A percentile compares a stretch with the other conserved stretches of the same genome.
These are phyloP conservation scores for Komagataella mondaviorum DNA, from an alignment of 805 yeast species.

Conservation along the genomic window DNA sequence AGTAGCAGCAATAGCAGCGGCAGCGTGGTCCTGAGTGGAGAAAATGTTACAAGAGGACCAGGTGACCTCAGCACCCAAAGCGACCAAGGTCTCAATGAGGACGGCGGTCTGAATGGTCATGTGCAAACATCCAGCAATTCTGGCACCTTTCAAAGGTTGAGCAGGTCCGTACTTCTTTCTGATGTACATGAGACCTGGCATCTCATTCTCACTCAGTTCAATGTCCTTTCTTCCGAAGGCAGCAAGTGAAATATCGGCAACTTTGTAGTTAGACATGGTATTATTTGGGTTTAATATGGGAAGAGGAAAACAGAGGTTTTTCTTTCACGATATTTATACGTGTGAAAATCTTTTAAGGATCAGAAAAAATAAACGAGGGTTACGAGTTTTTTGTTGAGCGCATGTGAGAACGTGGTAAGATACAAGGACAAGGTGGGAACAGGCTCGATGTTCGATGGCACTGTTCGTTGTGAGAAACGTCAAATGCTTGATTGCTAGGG, in stretches of 20 bases:
- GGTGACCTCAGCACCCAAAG: constrained; percentile 98
- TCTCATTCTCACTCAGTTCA: constrained; percentile 96
- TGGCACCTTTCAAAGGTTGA: constrained; percentile 96
- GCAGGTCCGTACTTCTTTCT: constrained; percentile 81
- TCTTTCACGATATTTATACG: neutral
- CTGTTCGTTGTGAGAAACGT: neutral
- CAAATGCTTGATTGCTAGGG: neutral
- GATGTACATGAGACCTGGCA: constrained; percentile 99
- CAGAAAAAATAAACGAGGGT: neutral
- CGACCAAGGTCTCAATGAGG: constrained; percentile 91
- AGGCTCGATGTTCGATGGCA: neutral
- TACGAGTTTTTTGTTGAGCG: neutral
- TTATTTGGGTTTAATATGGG: neutral
- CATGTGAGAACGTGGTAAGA: neutral
- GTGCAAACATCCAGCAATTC: constrained; percentile 98
- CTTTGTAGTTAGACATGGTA: constrained; percentile 55
- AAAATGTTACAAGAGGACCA: constrained; percentile 99
- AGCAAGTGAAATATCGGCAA: constrained; percentile 95
- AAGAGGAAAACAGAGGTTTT: neutral
- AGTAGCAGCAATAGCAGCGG: constrained; percentile 98
- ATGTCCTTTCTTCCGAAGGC: constrained; percentile 99
- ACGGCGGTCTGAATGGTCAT: constrained; percentile 99
- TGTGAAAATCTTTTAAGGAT: neutral
- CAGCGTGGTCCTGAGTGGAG: constrained; percentile 99
- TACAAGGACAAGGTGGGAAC: neutral